Conservation (phyloP, 805 yeast genomes). For the Starmera dryadoides region DNA sequence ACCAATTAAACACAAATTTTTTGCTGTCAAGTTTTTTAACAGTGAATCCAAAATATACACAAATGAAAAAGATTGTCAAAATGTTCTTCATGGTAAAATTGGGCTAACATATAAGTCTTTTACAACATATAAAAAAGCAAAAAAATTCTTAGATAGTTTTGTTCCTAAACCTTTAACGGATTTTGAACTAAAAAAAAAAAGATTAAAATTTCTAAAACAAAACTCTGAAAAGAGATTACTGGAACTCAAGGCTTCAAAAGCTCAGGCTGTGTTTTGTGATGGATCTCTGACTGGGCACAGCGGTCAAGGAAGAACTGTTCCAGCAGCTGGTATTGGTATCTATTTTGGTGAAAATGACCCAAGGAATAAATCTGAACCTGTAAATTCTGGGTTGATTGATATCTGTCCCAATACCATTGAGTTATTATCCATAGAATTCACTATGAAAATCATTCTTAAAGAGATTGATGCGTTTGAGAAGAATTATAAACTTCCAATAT, state of each 20-base stretch:
- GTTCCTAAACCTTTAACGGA: background rate
- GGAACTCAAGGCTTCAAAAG: constrained; percentile 3
- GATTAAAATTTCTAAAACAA: background rate
- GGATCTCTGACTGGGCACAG: constrained; percentile 43
- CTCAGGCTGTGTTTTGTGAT: constrained; percentile 52
- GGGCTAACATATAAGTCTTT: background rate
- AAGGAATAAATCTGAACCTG: constrained; percentile 47
- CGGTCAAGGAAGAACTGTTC: constrained; percentile 42
- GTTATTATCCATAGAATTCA: background rate
- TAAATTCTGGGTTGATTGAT: too few species aligned
- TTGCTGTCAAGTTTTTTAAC: background rate
- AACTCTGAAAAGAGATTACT: constrained; percentile 1
- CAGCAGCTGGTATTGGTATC: constrained; percentile 66
- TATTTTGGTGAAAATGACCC: constrained; percentile 52
- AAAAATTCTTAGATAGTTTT: too few species aligned
- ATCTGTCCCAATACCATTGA: too few species aligned
- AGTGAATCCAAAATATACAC: background rate
- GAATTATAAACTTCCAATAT: constrained; percentile 1
- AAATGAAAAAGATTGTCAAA: background rate
- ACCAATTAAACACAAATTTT: background rate
- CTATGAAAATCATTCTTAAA: background rate
- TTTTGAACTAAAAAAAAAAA: too few species aligned
- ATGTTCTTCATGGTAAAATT: background rate
- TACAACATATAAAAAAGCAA: background rate
- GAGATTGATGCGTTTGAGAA: background rate